Conservation (phyloP, 2,329 filamentous ascomycete species). For the Penicillium olsonii region DNA sequence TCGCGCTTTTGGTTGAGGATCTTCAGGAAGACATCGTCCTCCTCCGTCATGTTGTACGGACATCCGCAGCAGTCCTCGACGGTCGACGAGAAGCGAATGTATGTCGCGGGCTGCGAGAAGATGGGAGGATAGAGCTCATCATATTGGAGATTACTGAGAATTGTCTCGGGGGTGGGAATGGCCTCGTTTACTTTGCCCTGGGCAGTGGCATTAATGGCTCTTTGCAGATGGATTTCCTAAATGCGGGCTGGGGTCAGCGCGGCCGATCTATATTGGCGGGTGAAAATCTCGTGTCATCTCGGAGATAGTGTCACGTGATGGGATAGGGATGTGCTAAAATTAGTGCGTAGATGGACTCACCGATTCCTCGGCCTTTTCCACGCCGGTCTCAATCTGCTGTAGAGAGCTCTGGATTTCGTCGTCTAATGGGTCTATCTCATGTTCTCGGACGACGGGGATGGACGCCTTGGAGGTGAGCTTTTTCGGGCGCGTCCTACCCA, state of each 20-base stretch:
- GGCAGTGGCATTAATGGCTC: constrained; percentile 68
- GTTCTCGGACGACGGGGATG: constrained; percentile 82
- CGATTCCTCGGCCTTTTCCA: constrained; percentile 96
- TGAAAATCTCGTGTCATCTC: constrained; percentile 37
- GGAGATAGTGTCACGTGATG: constrained; percentile 43
- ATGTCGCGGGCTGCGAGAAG: constrained; percentile 84
- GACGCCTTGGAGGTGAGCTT: constrained; percentile 91
- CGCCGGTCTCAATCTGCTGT: constrained; percentile 87
- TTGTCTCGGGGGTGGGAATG: constrained; percentile 68
- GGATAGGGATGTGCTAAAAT: constrained; percentile 36
- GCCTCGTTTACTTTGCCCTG: constrained; percentile 63
- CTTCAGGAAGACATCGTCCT: constrained; percentile 83
- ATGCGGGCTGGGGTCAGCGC: constrained; percentile 23
- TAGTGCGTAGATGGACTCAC: constrained; percentile 62
- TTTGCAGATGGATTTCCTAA: constrained; percentile 94
- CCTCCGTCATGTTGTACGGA: constrained; percentile 90
- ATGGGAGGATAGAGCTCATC: constrained; percentile 78
- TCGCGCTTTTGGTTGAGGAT: constrained; percentile 77
- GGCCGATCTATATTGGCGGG: constrained; percentile 7
- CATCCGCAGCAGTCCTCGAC: constrained; percentile 92
- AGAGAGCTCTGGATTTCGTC: constrained; percentile 79
- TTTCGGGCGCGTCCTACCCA: constrained; percentile 53
- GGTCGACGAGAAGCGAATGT: constrained; percentile 96
- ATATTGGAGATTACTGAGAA: constrained; percentile 72
- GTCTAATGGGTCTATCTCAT: constrained; percentile 88